Percentiles rank a stretch among this genome's conserved stretches.
Conservation (phyloP, 352 stramenopile genomes). For the Blastocystis sp. region DNA sequence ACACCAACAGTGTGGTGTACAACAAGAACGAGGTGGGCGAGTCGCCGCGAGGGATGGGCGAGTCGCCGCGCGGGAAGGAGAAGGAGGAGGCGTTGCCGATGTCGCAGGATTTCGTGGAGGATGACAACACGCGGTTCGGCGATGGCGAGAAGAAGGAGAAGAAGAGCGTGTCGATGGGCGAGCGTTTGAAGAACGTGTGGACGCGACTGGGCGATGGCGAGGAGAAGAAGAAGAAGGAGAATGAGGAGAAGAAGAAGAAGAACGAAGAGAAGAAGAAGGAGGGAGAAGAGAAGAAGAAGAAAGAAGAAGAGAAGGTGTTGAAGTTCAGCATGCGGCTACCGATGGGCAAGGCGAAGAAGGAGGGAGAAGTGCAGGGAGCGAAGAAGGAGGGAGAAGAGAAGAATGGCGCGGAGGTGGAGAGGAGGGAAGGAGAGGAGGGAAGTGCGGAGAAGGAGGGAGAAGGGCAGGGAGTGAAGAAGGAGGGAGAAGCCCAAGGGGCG, state of each 20-base stretch:
- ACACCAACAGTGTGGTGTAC: conserved; percentile 53
- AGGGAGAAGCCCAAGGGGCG: background rate
- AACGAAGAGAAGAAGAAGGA: background rate
- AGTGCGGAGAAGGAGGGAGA: background rate
- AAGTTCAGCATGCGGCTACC: conserved; percentile 9
- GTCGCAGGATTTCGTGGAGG: conserved; percentile 30
- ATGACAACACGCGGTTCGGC: conserved; percentile 4
- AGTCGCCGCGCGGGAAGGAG: background rate
- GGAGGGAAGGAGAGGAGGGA: background rate
- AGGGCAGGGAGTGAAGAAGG: background rate
- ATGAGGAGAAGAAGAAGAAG: conserved; percentile 32
- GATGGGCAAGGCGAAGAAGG: conserved; percentile 32
- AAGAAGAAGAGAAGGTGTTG: conserved; percentile 25
- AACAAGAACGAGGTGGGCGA: background rate
- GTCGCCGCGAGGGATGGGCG: background rate
- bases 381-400: background rate
- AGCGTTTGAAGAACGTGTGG: conserved; percentile 27
- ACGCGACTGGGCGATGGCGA: conserved; percentile 32
- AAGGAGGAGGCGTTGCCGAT: conserved; percentile 29
- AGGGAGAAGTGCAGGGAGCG: conserved; percentile 7
- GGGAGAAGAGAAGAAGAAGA: background rate
- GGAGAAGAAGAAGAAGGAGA: conserved; percentile 4
- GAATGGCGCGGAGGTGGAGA: background rate
- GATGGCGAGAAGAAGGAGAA: background rate
- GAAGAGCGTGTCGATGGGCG: conserved; percentile 55